These are phyloP conservation scores for Vitis labrusca DNA, from an alignment of 164 flowering plant genomes.

Conservation along the genomic window DNA sequence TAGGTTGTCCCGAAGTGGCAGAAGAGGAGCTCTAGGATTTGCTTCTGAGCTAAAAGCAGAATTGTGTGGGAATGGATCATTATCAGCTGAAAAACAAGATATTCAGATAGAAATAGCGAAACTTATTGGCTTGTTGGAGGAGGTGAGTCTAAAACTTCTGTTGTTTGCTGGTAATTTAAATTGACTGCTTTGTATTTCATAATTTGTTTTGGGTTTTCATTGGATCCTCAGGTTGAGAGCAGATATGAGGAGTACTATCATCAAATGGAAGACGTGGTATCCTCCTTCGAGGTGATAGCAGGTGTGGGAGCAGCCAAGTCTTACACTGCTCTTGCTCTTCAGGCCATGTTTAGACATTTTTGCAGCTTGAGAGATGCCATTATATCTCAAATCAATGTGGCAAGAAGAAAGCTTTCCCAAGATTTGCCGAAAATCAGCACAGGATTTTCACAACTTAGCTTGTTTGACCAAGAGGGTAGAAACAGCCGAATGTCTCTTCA, in stretches of 20 bases:
- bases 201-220: conserved; percentile 1
- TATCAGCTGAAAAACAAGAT: conserved; percentile 44
- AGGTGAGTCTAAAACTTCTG: conserved; percentile 36
- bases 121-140: conserved; percentile 64
- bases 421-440: conserved; percentile 46
- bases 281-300: conserved; percentile 69
- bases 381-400: conserved; percentile 43
- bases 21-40: conserved; percentile 32
- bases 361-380: conserved; percentile 69
- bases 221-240: conserved; percentile 59
- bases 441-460: conserved; percentile 55
- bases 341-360: conserved; percentile 85
- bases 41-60: conserved; percentile 54
- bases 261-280: conserved; percentile 66
- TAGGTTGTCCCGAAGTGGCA: conserved; percentile 26
- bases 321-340: conserved; percentile 75
- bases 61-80: conserved; percentile 30
- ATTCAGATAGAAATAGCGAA: conserved; percentile 46
- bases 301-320: conserved; percentile 71
- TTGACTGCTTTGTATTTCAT: background rate
- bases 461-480: conserved; percentile 52
- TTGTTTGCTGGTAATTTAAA: background rate
- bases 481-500: conserved; percentile 49
- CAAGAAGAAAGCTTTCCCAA: conserved; percentile 34
- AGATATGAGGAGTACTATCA: conserved; percentile 70